A percentile compares a stretch with the other conserved stretches of the same genome.
Evolutionary conservation across 441 rosid genomes (phyloP).

Genomic region (Populus hybrid): DNA sequence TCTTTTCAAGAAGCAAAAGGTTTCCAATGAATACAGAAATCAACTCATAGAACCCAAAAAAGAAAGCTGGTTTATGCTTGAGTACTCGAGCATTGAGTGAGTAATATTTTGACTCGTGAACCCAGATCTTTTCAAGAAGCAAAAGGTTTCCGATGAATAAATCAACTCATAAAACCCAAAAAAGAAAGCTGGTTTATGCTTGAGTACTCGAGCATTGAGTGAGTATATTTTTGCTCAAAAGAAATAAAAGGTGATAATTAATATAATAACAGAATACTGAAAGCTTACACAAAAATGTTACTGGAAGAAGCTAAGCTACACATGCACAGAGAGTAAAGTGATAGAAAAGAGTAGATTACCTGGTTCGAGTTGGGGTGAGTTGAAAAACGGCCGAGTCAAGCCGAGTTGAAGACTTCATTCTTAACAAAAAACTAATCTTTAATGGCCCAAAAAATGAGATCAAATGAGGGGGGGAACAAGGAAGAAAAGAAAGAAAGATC

Average conservation of each 20-base stretch:
- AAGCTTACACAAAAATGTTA: background rate
- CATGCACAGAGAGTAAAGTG: background rate
- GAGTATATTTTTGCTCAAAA: background rate
- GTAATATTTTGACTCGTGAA: background rate
- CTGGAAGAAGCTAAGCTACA: background rate
- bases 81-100: background rate
- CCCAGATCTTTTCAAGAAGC: constrained; percentile 17
- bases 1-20: constrained; percentile 12
- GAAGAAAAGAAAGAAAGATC: constrained; percentile 5
- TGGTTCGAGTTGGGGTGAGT: constrained; percentile 98
- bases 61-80: background rate
- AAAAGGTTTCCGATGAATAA: background rate
- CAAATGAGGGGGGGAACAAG: constrained; percentile 8
- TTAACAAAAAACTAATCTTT: constrained; percentile 24
- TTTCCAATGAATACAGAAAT: background rate
- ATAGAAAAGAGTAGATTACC: constrained; percentile 37
- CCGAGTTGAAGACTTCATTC: constrained; percentile 80
- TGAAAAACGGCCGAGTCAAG: constrained; percentile 88
- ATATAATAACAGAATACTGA: background rate
- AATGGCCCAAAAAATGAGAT: constrained; percentile 25
- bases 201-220: background rate
- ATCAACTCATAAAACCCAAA: background rate
- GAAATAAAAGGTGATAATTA: background rate
- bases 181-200: background rate
- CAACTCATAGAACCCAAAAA: background rate